Evolutionary conservation across 768 basidiomycete species (phyloP), one percentile per base, ranked within the genome.

Genomic region (Amanita rubescens): DNA sequence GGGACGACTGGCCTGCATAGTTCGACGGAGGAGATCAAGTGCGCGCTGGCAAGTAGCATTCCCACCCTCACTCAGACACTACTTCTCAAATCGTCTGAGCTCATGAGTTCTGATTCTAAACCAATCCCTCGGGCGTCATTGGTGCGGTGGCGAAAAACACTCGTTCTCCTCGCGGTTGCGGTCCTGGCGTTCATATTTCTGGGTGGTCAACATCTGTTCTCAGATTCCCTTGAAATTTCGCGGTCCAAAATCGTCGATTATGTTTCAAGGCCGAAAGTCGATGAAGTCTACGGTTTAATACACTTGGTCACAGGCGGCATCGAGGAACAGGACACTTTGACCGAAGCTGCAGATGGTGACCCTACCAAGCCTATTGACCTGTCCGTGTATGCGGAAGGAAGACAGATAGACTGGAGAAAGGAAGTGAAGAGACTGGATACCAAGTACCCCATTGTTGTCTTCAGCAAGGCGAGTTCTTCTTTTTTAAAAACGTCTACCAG

Each of bases 281-380:
- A 77, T 49, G 87, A 90, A 65, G 79, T 89, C 24, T 85, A 82
- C 51, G 87, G 85, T 0, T 69, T 90, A n/a, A 69, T 89, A 27
- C 76, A 85, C 60, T 74, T 89, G 39, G 78, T 84, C 27, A 80
- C 80, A 0, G 72, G 76, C 27, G 69, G 74, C 55, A 66, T 63
- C 27, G 72, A 72, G 41, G 63, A 73, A 17, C 70, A 75, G 49
- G 69, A 72, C 42, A 65, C 70, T 24, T 61, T 80, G 30, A 70
- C 67, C 53, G 65, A 71, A 35, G 65, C 61, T 34, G 67, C 69
- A 17, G 63, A 69, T 12, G 60, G 84, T 38, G 75, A 82, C 54
- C 75, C 78, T 0, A 71, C 68, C 1, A 61, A 75, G 35, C 73
- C 77, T 11, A 62, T 87, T 7, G 70, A 75, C 12, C 61, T 85